These are phyloP conservation scores for Herpotrichia juniperi DNA, from an alignment of 2,329 filamentous ascomycete species.

Conservation along the genomic window DNA sequence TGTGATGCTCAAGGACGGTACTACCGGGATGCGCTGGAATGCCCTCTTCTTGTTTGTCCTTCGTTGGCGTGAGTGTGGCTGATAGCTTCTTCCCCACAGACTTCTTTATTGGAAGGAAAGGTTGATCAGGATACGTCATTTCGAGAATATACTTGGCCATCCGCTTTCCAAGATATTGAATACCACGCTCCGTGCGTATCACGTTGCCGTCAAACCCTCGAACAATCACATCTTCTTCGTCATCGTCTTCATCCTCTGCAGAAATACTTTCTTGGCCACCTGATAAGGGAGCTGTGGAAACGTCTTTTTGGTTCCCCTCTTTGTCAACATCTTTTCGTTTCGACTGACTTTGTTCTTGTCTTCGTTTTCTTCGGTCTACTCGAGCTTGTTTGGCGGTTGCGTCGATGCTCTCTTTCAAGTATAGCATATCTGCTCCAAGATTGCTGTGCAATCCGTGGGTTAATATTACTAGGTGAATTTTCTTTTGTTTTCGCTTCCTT, in stretches of 20 bases:
- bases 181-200: conserved; percentile 88
- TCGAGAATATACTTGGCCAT: conserved; percentile 88
- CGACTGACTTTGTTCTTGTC: conserved; percentile 37
- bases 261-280: conserved; percentile 57
- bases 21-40: conserved; percentile 65
- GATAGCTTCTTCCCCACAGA: conserved; percentile 56
- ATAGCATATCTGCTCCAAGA: conserved; percentile 94
- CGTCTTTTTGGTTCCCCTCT: conserved; percentile 15
- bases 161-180: conserved; percentile 95
- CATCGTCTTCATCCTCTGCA: conserved; percentile 58
- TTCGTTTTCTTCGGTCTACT: conserved; percentile 68
- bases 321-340: conserved; percentile 4
- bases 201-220: conserved; percentile 90
- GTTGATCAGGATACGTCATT: conserved; percentile 93
- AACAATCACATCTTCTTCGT: conserved; percentile 84
- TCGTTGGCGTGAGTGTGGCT: conserved; percentile 53
- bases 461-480: conserved; percentile 86
- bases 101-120: conserved; percentile 73
- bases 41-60: conserved; percentile 52
- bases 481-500: conserved; percentile 66
- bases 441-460: conserved; percentile 98
- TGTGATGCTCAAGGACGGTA: conserved; percentile 60
- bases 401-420: conserved; percentile 96
- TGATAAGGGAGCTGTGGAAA: conserved; percentile 54
- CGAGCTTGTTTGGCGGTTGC: conserved; percentile 76